These are phyloP conservation scores for Vitis rotundifolia DNA, from an alignment of 164 flowering plant genomes.

Conservation along the genomic window DNA sequence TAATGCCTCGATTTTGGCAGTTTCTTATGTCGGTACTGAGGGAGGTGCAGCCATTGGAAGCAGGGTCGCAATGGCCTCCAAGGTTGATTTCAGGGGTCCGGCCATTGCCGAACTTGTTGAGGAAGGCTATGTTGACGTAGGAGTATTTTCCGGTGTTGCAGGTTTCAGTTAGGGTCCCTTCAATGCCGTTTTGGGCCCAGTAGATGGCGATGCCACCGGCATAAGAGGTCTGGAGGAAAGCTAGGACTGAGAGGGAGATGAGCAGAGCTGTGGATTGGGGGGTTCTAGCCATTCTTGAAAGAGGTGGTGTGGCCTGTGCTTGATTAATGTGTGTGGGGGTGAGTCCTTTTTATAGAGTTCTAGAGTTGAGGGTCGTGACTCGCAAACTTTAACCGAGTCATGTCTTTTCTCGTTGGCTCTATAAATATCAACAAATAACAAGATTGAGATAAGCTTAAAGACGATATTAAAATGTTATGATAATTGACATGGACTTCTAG, in stretches of 20 bases:
- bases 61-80: conserved; percentile 55
- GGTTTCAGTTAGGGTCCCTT: conserved; percentile 37
- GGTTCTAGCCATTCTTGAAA: too few relatives aligned
- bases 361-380: too few relatives aligned
- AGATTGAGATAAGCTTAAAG: too few relatives aligned
- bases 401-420: too few relatives aligned
- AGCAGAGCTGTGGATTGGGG: conserved; percentile 1
- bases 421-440: too few relatives aligned
- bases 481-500: too few relatives aligned
- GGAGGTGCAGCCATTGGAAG: conserved; percentile 25
- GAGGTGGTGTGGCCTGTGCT: too few relatives aligned
- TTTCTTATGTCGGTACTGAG: conserved; percentile 17
- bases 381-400: too few relatives aligned
- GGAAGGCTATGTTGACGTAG: conserved; percentile 43
- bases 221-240: conserved; percentile 6
- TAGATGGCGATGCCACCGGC: conserved; percentile 43
- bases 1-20: conserved; percentile 42
- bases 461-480: too few relatives aligned
- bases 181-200: conserved; percentile 54
- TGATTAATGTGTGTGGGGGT: too few relatives aligned
- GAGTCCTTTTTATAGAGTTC: too few relatives aligned
- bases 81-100: conserved; percentile 43
- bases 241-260: conserved; percentile 8
- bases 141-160: conserved; percentile 40
- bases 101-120: conserved; percentile 41